Evolutionary conservation across 371 early-diverging fungal species (phyloP), one percentile per base, ranked within the genome.

Genomic region (Mucor indicus): DNA sequence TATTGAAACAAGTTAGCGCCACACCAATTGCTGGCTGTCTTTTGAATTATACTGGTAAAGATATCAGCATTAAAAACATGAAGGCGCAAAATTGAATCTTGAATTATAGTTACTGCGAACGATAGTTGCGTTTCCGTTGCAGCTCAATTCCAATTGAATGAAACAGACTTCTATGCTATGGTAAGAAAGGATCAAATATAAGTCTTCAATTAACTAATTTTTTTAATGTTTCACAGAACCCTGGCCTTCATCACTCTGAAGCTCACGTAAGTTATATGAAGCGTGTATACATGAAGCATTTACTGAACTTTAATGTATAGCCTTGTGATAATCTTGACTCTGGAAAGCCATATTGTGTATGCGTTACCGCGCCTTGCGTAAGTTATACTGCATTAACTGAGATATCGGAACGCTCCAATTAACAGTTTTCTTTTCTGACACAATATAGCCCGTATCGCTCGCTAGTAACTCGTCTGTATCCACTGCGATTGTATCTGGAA

Each of bases 281-380:
- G 4, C n/a, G 5, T 13, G 35, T 33, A 13, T 13, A 33, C 30
- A 6, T 29, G 12, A 29, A 8, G 30, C 30, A 29, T 25, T 44
- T 19, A 15, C 22, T 15, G 5, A 3, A 4, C 2, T 27, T n/a
- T 32, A 24, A n/a, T 30, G 27, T 23, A 53, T 44, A 64, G 64
- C 40, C 50, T 36, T 64, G 64, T 40, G 64, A 64, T 48, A 64
- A 64, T 37, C 56, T 64, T 8, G 64, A 64, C 32, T 44, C 29
- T 15, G 64, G 60, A 0, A 64, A 59, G 32, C 51, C 51, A 37
- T 64, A 36, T 40, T 64, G 64, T 48, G 60, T 64, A 5, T 64
- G 64, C 33, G 52, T 64, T 52, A 39, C 16, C 12, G 41, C 31
- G 17, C 64, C 64, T 17, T 64, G 64, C 24, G 64, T 58, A 62